Evolutionary conservation across 202 grass and related monocot genomes (phyloP).

Genomic region (Zizania palustris): DNA sequence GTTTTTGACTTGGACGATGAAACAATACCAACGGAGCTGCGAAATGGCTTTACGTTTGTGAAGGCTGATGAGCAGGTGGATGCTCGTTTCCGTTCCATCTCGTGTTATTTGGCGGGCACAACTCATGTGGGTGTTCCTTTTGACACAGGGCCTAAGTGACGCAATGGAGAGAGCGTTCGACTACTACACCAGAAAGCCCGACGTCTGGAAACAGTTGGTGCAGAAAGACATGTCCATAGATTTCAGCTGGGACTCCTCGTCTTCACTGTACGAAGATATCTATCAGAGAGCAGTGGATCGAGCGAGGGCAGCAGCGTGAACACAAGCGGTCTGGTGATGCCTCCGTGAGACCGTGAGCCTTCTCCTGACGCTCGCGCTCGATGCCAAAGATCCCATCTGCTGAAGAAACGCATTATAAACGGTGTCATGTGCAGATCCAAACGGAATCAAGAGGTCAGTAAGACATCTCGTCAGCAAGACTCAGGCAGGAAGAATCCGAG

Average conservation of each 20-base stretch:
- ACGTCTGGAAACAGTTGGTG: constrained; percentile 71
- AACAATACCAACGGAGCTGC: constrained; percentile 57
- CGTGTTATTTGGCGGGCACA: constrained; percentile 10
- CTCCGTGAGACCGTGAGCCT: neutral
- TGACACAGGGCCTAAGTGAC: constrained; percentile 59
- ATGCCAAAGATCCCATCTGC: neutral
- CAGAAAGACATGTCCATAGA: constrained; percentile 82
- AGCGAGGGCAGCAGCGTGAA: constrained; percentile 57
- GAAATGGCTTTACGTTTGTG: constrained; percentile 88
- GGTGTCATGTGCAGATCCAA: neutral
- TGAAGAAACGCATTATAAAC: neutral
- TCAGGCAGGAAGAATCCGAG: neutral
- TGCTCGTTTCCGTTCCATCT: neutral
- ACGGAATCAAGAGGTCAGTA: neutral
- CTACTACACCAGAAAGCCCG: constrained; percentile 69
- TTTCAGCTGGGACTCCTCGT: constrained; percentile 88
- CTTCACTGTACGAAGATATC: constrained; percentile 79
- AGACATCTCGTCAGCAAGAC: neutral
- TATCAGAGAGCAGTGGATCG: constrained; percentile 66
- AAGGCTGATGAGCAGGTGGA: constrained; percentile 80
- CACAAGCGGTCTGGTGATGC: constrained; percentile 25
- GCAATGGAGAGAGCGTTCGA: constrained; percentile 76
- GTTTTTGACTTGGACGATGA: constrained; percentile 83
- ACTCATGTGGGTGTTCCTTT: constrained; percentile 36
- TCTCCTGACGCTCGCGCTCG: neutral